phyloP scores from a whole-genome alignment of 306 rosid genomes.

The Pyrus communis region DNA sequence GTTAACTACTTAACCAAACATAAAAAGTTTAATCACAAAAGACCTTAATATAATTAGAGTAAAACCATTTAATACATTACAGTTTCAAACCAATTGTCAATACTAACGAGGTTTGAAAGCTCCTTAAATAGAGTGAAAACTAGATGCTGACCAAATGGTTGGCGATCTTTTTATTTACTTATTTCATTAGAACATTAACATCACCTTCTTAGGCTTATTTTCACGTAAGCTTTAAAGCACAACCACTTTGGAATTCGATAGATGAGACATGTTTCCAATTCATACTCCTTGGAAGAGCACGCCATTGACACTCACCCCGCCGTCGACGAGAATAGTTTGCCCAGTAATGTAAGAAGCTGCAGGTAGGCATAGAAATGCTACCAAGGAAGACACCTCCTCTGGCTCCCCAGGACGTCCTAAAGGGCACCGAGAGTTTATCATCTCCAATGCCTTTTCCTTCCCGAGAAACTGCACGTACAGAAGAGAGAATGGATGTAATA shows the following conservation, averaged over 20 bases:
- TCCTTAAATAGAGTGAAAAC: too few relatives aligned
- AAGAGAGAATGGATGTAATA: too few relatives aligned
- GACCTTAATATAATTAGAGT: too few relatives aligned
- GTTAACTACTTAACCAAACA: too few relatives aligned
- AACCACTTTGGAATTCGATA: background rate
- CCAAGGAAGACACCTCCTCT: constrained; percentile 12
- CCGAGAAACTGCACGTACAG: constrained; percentile 3
- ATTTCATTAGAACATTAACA: too few relatives aligned
- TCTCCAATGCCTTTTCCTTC: background rate
- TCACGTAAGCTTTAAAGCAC: background rate
- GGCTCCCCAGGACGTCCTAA: constrained; percentile 20
- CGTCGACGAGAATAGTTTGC: constrained; percentile 22
- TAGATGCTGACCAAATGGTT: too few relatives aligned
- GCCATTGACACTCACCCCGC: constrained; percentile 17
- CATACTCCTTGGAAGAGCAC: background rate
- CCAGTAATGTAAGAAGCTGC: constrained; percentile 35
- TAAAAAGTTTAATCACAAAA: too few relatives aligned
- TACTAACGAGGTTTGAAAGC: too few relatives aligned
- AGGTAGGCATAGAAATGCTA: constrained; percentile 24
- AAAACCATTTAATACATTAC: too few relatives aligned
- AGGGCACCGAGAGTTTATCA: constrained; percentile 8
- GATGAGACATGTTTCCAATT: background rate
- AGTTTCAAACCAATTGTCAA: too few relatives aligned
- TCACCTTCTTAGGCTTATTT: too few relatives aligned
- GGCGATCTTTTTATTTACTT: too few relatives aligned